These are phyloP conservation scores for Viola odorata DNA, from an alignment of 345 rosid genomes.

Conservation along the genomic window DNA sequence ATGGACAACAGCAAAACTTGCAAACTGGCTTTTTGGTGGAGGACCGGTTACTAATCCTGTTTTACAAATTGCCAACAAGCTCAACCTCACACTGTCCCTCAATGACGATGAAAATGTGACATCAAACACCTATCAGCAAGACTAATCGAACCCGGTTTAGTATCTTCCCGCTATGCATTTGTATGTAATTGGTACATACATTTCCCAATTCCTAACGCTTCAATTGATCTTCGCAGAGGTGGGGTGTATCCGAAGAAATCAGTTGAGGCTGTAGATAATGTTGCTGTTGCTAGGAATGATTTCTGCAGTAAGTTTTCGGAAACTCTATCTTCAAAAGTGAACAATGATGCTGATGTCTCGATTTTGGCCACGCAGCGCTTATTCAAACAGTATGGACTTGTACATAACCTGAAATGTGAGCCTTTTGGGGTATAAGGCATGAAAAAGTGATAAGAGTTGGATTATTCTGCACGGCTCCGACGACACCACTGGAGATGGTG, in stretches of 20 bases:
- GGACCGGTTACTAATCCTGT: conserved; percentile 20
- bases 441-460: neutral
- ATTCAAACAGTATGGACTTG: neutral
- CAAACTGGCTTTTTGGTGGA: conserved; percentile 24
- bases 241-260: conserved; percentile 14
- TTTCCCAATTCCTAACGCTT: neutral
- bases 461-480: conserved; percentile 14
- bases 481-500: conserved; percentile 34
- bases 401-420: too few relatives aligned
- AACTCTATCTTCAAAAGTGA: conserved; percentile 4
- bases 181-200: too few relatives aligned
- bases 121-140: conserved; percentile 27
- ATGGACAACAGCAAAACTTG: neutral
- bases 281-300: conserved; percentile 11
- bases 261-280: conserved; percentile 4
- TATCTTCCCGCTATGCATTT: neutral
- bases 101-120: conserved; percentile 17
- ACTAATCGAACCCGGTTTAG: neutral
- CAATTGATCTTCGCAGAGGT: conserved; percentile 17
- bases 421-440: too few relatives aligned
- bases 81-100: conserved; percentile 20
- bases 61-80: conserved; percentile 16
- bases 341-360: conserved; percentile 15
- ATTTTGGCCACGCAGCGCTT: conserved; percentile 21
- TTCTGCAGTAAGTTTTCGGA: conserved; percentile 13